Percentiles rank a stretch among this genome's conserved stretches.
Evolutionary conservation across 805 yeast genomes (phyloP).

Genomic region (Cyberlindnera meyerae): DNA sequence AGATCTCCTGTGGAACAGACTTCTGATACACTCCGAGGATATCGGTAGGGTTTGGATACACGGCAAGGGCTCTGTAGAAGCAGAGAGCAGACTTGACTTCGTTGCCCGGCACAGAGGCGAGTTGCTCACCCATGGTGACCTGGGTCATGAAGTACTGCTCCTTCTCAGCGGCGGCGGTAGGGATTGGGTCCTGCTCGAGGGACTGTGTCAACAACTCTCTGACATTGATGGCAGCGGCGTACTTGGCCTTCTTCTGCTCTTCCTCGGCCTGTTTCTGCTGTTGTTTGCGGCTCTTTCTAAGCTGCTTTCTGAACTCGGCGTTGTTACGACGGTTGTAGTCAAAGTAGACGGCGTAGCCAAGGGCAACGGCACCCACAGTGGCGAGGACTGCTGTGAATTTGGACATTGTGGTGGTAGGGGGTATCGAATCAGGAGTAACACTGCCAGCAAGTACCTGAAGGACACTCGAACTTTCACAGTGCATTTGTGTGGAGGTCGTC

Average conservation of each 20-base stretch:
- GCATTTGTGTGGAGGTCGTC: slow-evolving; percentile 1
- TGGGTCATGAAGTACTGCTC: slow-evolving; percentile 79
- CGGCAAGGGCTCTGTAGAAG: slow-evolving; percentile 89
- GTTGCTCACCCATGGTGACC: slow-evolving; percentile 81
- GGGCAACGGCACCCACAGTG: slow-evolving; percentile 40
- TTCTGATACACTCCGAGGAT: slow-evolving; percentile 86
- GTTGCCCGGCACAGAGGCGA: slow-evolving; percentile 58
- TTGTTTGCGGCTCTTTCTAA: slow-evolving; percentile 58
- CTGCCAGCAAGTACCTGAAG: no score
- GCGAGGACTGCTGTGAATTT: slow-evolving; percentile 29
- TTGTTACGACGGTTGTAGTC: slow-evolving; percentile 88
- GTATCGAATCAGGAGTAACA: neutral
- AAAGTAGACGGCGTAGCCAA: slow-evolving; percentile 82
- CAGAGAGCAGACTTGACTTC: slow-evolving; percentile 82
- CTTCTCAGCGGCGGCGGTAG: slow-evolving; percentile 61
- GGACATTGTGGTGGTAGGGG: slow-evolving; percentile 21
- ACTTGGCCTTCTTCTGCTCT: slow-evolving; percentile 51
- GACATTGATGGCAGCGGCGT: slow-evolving; percentile 54
- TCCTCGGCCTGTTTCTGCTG: slow-evolving; percentile 55
- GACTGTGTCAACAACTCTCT: slow-evolving; percentile 60
- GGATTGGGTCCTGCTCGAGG: slow-evolving; percentile 68
- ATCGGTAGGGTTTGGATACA: slow-evolving; percentile 93
- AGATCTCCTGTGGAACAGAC: slow-evolving; percentile 74
- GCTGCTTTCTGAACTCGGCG: slow-evolving; percentile 71
- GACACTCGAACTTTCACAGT: no score